A percentile compares a stretch with the other conserved stretches of the same genome.
Evolutionary conservation across 805 yeast species (phyloP).

Genomic region (Hanseniaspora hatyaiensis): DNA sequence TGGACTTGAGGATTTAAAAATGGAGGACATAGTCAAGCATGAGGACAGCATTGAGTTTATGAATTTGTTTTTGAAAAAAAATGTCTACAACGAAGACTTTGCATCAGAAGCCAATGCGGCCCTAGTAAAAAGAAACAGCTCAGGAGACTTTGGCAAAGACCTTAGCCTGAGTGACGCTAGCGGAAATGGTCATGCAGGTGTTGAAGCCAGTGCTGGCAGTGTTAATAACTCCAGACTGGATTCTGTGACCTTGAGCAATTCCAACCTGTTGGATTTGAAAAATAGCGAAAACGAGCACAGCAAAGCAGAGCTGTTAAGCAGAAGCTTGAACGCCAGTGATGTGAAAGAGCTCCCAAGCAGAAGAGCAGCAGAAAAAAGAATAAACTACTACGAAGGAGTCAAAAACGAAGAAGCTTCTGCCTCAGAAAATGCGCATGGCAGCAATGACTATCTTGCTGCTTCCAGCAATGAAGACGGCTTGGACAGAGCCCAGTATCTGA

Average conservation of each 20-base stretch:
- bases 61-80: not conserved
- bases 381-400: conserved; percentile 22
- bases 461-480: too few species aligned
- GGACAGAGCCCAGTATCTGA: not conserved
- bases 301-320: not conserved
- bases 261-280: not conserved
- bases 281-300: not conserved
- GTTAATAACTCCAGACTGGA: not conserved
- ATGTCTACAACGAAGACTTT: not conserved
- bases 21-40: conserved; percentile 42
- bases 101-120: too few species aligned
- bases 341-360: not conserved
- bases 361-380: conserved; percentile 9
- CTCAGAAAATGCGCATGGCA: too few species aligned
- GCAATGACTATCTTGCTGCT: too few species aligned
- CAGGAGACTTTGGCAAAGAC: too few species aligned
- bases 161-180: too few species aligned
- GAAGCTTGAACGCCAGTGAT: too few species aligned
- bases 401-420: conserved; percentile 2
- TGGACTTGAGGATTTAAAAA: conserved; percentile 40
- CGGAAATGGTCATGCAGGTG: too few species aligned
- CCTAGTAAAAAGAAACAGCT: too few species aligned
- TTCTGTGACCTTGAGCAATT: not conserved
- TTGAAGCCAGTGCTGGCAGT: not conserved
- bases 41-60: conserved; percentile 45